phyloP scores from a whole-genome alignment of 2,329 filamentous ascomycete species.

The Ceratocystis smalleyi region DNA sequence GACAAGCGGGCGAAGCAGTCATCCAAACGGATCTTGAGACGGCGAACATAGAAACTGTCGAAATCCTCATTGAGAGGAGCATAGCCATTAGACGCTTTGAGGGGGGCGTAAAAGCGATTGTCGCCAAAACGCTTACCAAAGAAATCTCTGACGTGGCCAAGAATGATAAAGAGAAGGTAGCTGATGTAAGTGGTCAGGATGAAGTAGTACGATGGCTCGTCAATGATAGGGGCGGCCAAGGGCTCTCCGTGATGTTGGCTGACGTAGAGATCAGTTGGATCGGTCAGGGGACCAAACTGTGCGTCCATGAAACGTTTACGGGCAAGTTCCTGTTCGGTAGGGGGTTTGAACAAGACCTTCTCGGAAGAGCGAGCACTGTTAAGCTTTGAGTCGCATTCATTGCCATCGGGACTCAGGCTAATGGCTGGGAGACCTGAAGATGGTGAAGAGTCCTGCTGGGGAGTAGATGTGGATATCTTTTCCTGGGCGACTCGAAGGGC shows the following conservation, averaged over 20 bases:
- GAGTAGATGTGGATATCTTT: constrained; percentile 3
- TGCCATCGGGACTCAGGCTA: constrained; percentile 12
- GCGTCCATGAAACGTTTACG: constrained; percentile 64
- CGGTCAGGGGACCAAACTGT: constrained; percentile 76
- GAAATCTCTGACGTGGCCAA: constrained; percentile 91
- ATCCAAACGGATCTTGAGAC: constrained; percentile 86
- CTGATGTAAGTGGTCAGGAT: constrained; percentile 96
- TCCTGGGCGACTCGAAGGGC: constrained; percentile 6
- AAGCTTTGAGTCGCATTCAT: constrained; percentile 4
- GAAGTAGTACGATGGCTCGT: constrained; percentile 94
- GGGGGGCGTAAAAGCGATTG: constrained; percentile 63
- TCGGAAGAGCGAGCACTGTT: constrained; percentile 29
- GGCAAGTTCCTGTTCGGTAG: constrained; percentile 66
- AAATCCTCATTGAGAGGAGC: constrained; percentile 95
- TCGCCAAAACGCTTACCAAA: constrained; percentile 92
- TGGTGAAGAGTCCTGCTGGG: constrained; percentile 12
- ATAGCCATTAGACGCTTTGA: constrained; percentile 75
- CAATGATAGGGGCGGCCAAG: constrained; percentile 71
- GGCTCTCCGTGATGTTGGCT: constrained; percentile 72
- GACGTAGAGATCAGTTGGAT: constrained; percentile 70
- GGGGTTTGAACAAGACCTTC: constrained; percentile 71
- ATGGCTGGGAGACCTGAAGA: constrained; percentile 14
- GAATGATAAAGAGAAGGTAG: constrained; percentile 87
- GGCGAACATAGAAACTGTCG: constrained; percentile 92
- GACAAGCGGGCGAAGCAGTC: constrained; percentile 91